Evolutionary conservation across 805 yeast genomes (phyloP).

Genomic region (Helenozyma rhizophorensis): DNA sequence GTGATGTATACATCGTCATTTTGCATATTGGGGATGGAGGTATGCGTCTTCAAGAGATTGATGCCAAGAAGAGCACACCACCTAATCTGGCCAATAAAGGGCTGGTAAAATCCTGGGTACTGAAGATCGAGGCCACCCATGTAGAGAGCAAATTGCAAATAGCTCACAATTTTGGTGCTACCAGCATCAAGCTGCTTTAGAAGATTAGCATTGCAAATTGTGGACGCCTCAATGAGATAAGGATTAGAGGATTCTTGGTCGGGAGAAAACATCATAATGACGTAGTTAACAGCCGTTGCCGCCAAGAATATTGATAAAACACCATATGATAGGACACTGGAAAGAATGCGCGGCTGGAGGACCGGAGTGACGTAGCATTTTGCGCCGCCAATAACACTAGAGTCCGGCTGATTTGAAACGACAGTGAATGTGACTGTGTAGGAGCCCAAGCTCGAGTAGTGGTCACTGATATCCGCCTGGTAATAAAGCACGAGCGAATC

Average conservation of each 20-base stretch:
- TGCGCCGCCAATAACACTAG: constrained; percentile 44
- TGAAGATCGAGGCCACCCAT: constrained; percentile 49
- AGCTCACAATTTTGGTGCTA: constrained; percentile 43
- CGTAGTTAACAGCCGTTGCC: constrained; percentile 37
- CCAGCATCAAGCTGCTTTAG: constrained; percentile 55
- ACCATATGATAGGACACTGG: constrained; percentile 32
- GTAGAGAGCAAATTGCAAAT: constrained; percentile 57
- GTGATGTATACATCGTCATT: constrained; percentile 41
- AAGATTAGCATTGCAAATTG: constrained; percentile 55
- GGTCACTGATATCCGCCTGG: constrained; percentile 38
- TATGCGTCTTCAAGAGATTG: constrained; percentile 12
- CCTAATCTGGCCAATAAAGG: constrained; percentile 43
- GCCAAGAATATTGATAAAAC: constrained; percentile 36
- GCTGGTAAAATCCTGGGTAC: constrained; percentile 63
- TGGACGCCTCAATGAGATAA: constrained; percentile 48
- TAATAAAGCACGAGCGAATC: constrained; percentile 35
- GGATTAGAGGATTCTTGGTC: constrained; percentile 56
- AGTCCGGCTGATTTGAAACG: constrained; percentile 33
- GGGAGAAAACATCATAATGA: constrained; percentile 46
- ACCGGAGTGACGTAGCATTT: constrained; percentile 47
- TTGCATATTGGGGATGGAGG: constrained; percentile 3
- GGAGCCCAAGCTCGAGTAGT: constrained; percentile 40
- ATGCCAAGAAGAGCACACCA: constrained; percentile 55
- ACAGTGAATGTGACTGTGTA: constrained; percentile 40
- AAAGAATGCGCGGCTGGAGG: constrained; percentile 22